Conservation (phyloP, 768 basidiomycete genomes). For the Lepiota subincarnata region DNA sequence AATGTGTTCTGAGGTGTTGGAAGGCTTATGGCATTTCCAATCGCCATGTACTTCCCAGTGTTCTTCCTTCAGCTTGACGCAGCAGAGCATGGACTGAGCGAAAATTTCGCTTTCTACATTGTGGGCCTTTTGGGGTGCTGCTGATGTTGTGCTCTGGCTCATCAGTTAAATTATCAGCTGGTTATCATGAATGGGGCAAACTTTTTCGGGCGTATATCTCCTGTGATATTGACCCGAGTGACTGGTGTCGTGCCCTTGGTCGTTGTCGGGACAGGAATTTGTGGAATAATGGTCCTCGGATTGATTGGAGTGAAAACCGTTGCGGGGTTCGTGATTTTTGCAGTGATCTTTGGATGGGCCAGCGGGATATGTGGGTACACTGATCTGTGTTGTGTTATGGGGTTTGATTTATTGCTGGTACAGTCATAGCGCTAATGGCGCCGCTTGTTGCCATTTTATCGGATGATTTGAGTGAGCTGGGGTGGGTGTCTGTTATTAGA, state of each 20-base stretch:
- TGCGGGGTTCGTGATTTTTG: slow-evolving; percentile 29
- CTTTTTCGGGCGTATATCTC: slow-evolving; percentile 18
- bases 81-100: slow-evolving; percentile 24
- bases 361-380: slow-evolving; percentile 16
- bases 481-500: slow-evolving; percentile 7
- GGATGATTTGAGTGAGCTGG: slow-evolving; percentile 8
- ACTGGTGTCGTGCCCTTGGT: slow-evolving; percentile 16
- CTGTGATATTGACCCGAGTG: slow-evolving; percentile 12
- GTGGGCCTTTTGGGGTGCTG: slow-evolving; percentile 17
- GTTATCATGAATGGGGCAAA: slow-evolving; percentile 19
- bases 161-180: slow-evolving; percentile 12
- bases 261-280: slow-evolving; percentile 10
- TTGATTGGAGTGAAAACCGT: slow-evolving; percentile 29
- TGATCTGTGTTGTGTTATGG: neutral
- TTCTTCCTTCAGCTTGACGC: slow-evolving; percentile 41
- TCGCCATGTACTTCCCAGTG: slow-evolving; percentile 28
- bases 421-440: slow-evolving; percentile 13
- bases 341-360: slow-evolving; percentile 38
- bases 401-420: neutral
- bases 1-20: neutral
- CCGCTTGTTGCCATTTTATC: slow-evolving; percentile 11
- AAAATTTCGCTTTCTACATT: slow-evolving; percentile 36
- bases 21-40: slow-evolving; percentile 20
- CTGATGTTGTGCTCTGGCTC: neutral
- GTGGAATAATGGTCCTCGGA: slow-evolving; percentile 26